These are phyloP conservation scores for Ascochyta viciae-villosae DNA, from an alignment of 2,329 filamentous ascomycete genomes.

Conservation along the genomic window DNA sequence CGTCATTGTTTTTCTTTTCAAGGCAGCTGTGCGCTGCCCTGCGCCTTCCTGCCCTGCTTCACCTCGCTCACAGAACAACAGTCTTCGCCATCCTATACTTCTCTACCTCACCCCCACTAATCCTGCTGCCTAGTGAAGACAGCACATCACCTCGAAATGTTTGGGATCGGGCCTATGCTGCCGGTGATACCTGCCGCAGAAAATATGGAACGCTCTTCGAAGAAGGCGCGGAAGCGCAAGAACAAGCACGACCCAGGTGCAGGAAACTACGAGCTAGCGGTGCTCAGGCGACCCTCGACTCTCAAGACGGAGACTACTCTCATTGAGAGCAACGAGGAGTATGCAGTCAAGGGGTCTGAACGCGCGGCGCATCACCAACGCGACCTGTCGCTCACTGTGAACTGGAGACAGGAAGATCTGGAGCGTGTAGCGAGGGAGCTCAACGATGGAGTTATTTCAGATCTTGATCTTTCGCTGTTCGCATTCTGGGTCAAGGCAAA, in stretches of 20 bases:
- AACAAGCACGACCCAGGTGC: neutral
- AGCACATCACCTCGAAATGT: neutral
- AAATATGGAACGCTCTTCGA: neutral
- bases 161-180: slow-evolving; percentile 10
- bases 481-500: slow-evolving; percentile 34
- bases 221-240: neutral
- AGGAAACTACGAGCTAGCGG: neutral
- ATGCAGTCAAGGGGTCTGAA: neutral
- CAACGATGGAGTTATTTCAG: slow-evolving; percentile 33
- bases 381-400: slow-evolving; percentile 7
- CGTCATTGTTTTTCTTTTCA: neutral
- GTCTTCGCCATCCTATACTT: neutral
- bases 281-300: neutral
- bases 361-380: slow-evolving; percentile 1
- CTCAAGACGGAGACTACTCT: slow-evolving; percentile 3
- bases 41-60: slow-evolving; percentile 2
- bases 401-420: slow-evolving; percentile 19
- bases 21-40: neutral
- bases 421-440: slow-evolving; percentile 25
- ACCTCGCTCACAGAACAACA: neutral
- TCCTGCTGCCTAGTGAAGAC: neutral
- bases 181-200: slow-evolving; percentile 3
- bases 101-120: too few relatives aligned
- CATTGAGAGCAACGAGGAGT: neutral
- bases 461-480: slow-evolving; percentile 34